Evolutionary conservation across 106 monocot genomes (phyloP).

Genomic region (Acorus gramineus): DNA sequence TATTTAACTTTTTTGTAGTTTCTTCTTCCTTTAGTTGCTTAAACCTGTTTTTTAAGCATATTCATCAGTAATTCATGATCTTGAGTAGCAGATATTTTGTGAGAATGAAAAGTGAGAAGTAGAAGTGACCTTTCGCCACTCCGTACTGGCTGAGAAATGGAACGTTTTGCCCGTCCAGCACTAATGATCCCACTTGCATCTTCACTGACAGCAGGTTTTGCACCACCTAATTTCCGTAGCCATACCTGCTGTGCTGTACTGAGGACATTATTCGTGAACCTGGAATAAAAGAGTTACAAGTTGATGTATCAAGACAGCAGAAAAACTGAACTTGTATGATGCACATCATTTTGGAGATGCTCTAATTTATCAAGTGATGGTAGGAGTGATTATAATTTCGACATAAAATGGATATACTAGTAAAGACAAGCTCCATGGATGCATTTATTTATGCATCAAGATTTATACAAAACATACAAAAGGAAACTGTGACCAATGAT

Average conservation of each 20-base stretch:
- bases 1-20: conserved; percentile 24
- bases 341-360: too few relatives aligned
- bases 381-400: too few relatives aligned
- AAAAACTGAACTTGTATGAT: too few relatives aligned
- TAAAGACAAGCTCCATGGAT: too few relatives aligned
- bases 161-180: conserved; percentile 83
- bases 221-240: conserved; percentile 91
- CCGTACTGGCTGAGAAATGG: conserved; percentile 27
- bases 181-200: conserved; percentile 80
- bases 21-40: conserved; percentile 77
- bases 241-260: conserved; percentile 96
- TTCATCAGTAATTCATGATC: not conserved
- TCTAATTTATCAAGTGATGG: too few relatives aligned
- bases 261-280: conserved; percentile 93
- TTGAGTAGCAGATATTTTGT: not conserved
- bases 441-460: too few relatives aligned
- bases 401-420: too few relatives aligned
- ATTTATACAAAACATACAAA: too few relatives aligned
- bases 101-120: not conserved
- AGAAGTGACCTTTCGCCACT: conserved; percentile 65
- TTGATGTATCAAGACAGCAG: too few relatives aligned
- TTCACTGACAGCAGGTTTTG: conserved; percentile 61
- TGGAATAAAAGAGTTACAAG: conserved; percentile 7
- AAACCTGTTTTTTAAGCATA: conserved; percentile 37
- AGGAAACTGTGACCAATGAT: too few relatives aligned